Conservation (phyloP, 176 grass and related monocot genomes). For the Oryza meyeriana region DNA sequence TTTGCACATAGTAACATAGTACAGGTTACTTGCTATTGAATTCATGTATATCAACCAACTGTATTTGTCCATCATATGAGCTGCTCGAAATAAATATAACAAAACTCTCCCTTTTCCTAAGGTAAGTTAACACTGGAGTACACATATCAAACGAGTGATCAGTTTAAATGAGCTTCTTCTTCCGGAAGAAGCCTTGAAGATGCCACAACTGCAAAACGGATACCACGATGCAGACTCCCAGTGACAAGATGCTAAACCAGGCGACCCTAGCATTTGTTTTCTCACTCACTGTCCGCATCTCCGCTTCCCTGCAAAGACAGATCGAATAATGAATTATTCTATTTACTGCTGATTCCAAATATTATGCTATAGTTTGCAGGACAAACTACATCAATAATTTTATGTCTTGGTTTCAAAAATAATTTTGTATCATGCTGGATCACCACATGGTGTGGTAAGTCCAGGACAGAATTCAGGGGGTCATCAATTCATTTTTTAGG, state of each 20-base stretch:
- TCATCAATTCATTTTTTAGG: neutral
- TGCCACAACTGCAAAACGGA: conserved; percentile 83
- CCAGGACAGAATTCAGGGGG: neutral
- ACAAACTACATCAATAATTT: neutral
- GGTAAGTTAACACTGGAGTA: conserved; percentile 31
- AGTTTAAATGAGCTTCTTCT: conserved; percentile 96
- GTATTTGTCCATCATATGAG: conserved; percentile 11
- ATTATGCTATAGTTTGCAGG: neutral
- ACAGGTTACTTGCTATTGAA: conserved; percentile 24
- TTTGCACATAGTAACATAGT: neutral
- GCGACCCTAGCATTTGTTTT: conserved; percentile 84
- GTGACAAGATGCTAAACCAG: conserved; percentile 88
- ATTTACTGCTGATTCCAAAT: neutral
- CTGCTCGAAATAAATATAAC: conserved; percentile 20
- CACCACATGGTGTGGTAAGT: neutral
- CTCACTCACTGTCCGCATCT: conserved; percentile 88
- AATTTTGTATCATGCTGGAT: neutral
- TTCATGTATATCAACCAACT: conserved; percentile 29
- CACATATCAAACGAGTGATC: conserved; percentile 23
- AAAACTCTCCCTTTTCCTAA: conserved; percentile 38
- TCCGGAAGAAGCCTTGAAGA: conserved; percentile 82
- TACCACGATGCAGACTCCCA: conserved; percentile 67
- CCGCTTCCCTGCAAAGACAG: conserved; percentile 65
- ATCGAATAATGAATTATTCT: conserved; percentile 13
- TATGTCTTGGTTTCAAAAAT: neutral